A percentile compares a stretch with the other conserved stretches of the same genome.
These are phyloP conservation scores for Ganoderma lucidum DNA, from an alignment of 1,284 basidiomycete genomes.

Conservation along the genomic window DNA sequence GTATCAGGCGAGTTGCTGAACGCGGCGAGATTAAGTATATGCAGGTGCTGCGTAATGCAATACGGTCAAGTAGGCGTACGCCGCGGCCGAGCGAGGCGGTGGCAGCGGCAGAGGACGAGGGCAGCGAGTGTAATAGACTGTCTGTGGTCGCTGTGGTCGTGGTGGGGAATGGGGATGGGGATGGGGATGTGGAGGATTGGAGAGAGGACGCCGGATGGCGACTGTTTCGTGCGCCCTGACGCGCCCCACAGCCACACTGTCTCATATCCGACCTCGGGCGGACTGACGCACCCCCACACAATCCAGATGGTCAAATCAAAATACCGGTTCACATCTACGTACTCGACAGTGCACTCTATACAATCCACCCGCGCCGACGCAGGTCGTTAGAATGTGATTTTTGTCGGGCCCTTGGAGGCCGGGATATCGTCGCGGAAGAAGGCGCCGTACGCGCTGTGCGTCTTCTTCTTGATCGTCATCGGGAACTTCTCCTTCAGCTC, in stretches of 20 bases:
- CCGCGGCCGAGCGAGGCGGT: background rate
- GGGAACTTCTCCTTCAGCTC: constrained; percentile 86
- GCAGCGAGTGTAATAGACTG: background rate
- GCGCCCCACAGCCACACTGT: constrained; percentile 6
- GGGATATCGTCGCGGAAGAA: constrained; percentile 86
- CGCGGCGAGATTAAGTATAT: constrained; percentile 8
- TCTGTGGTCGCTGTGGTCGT: background rate
- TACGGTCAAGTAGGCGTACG: constrained; percentile 7
- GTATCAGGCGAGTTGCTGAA: constrained; percentile 26
- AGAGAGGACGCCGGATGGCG: background rate
- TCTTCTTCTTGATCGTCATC: constrained; percentile 97
- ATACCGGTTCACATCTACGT: background rate
- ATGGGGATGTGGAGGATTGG: background rate
- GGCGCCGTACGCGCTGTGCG: constrained; percentile 84
- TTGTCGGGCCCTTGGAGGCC: constrained; percentile 82
- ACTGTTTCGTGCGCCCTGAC: constrained; percentile 2
- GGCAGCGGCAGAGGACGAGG: background rate
- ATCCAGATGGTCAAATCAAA: background rate
- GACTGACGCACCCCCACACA: background rate
- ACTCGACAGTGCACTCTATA: background rate
- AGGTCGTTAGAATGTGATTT: constrained; percentile 77
- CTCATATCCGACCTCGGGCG: background rate
- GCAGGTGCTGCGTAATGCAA: constrained; percentile 31
- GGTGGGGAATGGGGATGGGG: background rate
- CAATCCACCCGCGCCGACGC: constrained; percentile 4